Percentiles rank a stretch among this genome's conserved stretches.
Conservation (phyloP, 495 filamentous ascomycete genomes). For the Penicillium turbatum region DNA sequence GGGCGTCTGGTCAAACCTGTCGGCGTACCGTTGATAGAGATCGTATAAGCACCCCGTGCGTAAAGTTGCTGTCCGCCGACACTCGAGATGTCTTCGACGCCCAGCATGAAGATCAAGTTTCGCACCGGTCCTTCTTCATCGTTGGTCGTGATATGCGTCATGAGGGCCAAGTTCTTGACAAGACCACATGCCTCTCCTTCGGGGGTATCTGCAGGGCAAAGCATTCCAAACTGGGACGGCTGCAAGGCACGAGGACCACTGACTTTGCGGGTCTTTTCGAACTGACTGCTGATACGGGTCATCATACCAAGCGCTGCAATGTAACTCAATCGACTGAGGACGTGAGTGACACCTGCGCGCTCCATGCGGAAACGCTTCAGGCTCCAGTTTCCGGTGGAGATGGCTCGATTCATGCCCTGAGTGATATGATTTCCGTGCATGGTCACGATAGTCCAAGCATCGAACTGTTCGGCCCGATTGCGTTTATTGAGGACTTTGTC, state of each 20-base stretch:
- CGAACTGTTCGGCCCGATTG: conserved; percentile 77
- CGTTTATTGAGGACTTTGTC: conserved; percentile 91
- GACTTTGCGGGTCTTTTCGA: conserved; percentile 96
- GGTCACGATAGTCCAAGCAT: conserved; percentile 71
- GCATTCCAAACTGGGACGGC: conserved; percentile 95
- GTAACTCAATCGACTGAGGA: conserved; percentile 91
- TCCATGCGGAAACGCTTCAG: conserved; percentile 98
- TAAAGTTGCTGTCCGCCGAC: conserved; percentile 80
- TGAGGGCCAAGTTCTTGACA: conserved; percentile 96
- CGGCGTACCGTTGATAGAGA: conserved; percentile 93
- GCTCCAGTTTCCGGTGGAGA: conserved; percentile 96
- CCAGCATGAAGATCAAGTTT: conserved; percentile 71
- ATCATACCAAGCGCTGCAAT: conserved; percentile 99
- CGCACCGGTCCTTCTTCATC: conserved; percentile 85
- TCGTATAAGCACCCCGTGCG: conserved; percentile 72
- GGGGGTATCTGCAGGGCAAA: conserved; percentile 94
- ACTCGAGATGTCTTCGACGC: conserved; percentile 70
- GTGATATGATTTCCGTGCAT: conserved; percentile 80
- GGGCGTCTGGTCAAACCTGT: conserved; percentile 77
- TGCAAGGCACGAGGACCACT: conserved; percentile 91
- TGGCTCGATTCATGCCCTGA: conserved; percentile 83
- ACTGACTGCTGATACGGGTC: conserved; percentile 97
- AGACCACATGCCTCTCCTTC: conserved; percentile 98
- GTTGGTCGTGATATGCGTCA: conserved; percentile 98
- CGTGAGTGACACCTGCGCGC: conserved; percentile 92